phyloP scores from a whole-genome alignment of 164 flowering plant species.

The Dillenia turbinata region DNA sequence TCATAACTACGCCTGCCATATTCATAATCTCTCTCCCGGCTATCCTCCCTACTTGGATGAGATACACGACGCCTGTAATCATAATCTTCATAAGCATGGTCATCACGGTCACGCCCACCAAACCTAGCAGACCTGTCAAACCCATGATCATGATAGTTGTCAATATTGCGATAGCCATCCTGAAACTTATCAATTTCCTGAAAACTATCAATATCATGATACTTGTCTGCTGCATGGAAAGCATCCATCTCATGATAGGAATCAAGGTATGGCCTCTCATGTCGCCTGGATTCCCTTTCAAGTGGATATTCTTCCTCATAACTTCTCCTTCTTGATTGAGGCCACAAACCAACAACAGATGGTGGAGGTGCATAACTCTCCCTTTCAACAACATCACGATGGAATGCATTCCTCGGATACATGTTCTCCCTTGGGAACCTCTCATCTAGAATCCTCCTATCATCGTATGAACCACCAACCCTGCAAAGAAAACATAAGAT shows the following conservation, averaged over 20 bases:
- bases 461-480: slow-evolving; percentile 77
- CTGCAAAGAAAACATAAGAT: slow-evolving; percentile 41
- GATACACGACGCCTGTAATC: slow-evolving; percentile 51
- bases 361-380: slow-evolving; percentile 67
- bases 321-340: slow-evolving; percentile 65
- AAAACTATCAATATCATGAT: slow-evolving; percentile 37
- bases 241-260: slow-evolving; percentile 51
- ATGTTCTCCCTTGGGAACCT: slow-evolving; percentile 59
- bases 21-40: slow-evolving; percentile 86
- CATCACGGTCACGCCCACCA: slow-evolving; percentile 68
- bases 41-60: slow-evolving; percentile 61
- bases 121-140: slow-evolving; percentile 61
- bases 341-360: slow-evolving; percentile 56
- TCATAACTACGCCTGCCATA: slow-evolving; percentile 72
- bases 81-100: slow-evolving; percentile 64
- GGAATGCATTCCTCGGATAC: slow-evolving; percentile 58
- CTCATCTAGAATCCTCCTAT: slow-evolving; percentile 75
- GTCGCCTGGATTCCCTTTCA: slow-evolving; percentile 65
- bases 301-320: slow-evolving; percentile 73
- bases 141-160: slow-evolving; percentile 49
- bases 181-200: slow-evolving; percentile 51
- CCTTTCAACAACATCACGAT: slow-evolving; percentile 62
- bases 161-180: slow-evolving; percentile 43
- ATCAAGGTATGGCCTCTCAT: slow-evolving; percentile 63
- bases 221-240: slow-evolving; percentile 43